Evolutionary conservation across 2,329 filamentous ascomycete genomes (phyloP).

Genomic region (Monilinia fructicola): DNA sequence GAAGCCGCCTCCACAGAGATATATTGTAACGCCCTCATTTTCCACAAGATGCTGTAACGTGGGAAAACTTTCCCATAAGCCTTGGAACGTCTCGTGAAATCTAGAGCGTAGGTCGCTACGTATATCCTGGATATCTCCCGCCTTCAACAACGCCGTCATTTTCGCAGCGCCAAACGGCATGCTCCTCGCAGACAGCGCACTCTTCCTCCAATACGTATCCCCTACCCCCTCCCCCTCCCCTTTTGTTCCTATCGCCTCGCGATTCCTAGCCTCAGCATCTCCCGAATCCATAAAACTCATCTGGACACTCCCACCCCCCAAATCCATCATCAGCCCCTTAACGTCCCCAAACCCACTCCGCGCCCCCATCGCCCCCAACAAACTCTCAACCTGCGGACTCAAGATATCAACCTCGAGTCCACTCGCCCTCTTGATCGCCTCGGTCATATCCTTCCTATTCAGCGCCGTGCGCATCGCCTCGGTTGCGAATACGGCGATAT

Average conservation of each 20-base stretch:
- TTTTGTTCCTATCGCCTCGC: too few species aligned
- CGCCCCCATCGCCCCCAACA: conserved; percentile 80
- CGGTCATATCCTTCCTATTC: conserved; percentile 69
- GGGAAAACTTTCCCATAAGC: conserved; percentile 51
- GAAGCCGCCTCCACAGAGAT: conserved; percentile 87
- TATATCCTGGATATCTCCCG: conserved; percentile 29
- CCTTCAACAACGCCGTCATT: conserved; percentile 49
- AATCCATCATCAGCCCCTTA: conserved; percentile 80
- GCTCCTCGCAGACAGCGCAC: conserved; percentile 56
- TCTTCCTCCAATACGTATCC: conserved; percentile 51
- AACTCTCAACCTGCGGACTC: conserved; percentile 76
- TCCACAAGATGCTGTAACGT: conserved; percentile 18
- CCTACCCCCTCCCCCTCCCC: neutral
- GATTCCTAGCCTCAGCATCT: too few species aligned
- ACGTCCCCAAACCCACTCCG: conserved; percentile 70
- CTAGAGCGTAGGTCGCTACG: conserved; percentile 47
- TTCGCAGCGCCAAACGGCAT: conserved; percentile 62
- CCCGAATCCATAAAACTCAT: neutral
- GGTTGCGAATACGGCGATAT: conserved; percentile 78
- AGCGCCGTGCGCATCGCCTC: conserved; percentile 81
- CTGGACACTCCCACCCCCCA: conserved; percentile 46
- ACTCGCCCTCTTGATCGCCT: conserved; percentile 60
- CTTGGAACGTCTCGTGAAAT: conserved; percentile 60
- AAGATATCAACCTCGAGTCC: conserved; percentile 72
- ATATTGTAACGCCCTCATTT: conserved; percentile 62